Evolutionary conservation across 2,329 filamentous ascomycete genomes (phyloP), one percentile per base, ranked within the genome.

Genomic region (Aspergillus jensenii): DNA sequence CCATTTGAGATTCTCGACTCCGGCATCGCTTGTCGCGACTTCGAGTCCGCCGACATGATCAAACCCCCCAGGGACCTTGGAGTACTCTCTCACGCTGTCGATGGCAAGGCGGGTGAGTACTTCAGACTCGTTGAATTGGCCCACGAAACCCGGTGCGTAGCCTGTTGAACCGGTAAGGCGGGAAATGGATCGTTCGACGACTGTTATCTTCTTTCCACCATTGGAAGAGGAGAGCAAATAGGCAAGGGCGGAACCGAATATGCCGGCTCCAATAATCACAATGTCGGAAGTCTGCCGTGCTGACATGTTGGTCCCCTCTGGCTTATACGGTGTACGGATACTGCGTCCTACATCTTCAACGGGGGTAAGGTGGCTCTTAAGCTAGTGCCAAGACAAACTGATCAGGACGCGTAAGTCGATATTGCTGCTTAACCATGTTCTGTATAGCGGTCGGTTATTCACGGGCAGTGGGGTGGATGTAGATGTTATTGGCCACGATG

Each of bases 141-240:
- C 72, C 6, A 75, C 64, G 25, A 74, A 72, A 1, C 71, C 72
- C 6, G 73, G 73, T 3, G 72, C 71, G 53, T 69, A 62, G 15
- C 68, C 68, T 0, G 72, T 75, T 8, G 73, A 75, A 6, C 71
- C 71, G 14, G 64, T 56, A 6, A 68, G 52, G 0, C 59, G 45
- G 6, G 60, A 59, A 7, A 71, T 58, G 8, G 67, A 69, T 56
- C 68, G 67, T 31, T 72, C 70, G 37, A 71, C 57, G 33, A 71
- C 52, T 9, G 67, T 45, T 2, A 72, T 56, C 40, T 56, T 63
- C 21, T 67, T 59, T 14, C 39, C 39, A 27, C 37, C 35, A 4
- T 48, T 45, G 6, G 65, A 58, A 17, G 58, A 33, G 6, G 68
- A 73, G 6, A 75, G 61, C 56, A 67, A 69, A 54, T 68, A 69